These are phyloP conservation scores for Purshia tridentata DNA, from an alignment of 306 rosid species.

Conservation along the genomic window DNA sequence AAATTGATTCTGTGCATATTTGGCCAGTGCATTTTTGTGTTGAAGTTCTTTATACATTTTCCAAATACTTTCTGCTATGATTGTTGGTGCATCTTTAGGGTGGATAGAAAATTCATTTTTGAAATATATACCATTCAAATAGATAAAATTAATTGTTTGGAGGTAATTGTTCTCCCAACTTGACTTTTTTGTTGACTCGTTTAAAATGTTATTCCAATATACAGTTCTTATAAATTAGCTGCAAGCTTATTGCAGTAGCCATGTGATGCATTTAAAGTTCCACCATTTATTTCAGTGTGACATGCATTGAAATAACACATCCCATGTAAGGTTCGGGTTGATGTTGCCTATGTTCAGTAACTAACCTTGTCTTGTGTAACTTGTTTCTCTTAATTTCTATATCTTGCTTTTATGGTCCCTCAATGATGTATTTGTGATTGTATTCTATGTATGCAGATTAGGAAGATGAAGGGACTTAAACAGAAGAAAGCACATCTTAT, in stretches of 20 bases:
- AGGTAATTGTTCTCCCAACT: background rate
- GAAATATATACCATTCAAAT: too few relatives aligned
- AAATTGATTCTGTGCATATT: background rate
- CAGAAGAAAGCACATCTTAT: slow-evolving; percentile 90
- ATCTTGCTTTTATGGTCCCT: too few relatives aligned
- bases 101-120: background rate
- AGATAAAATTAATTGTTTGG: background rate
- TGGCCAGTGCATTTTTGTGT: background rate
- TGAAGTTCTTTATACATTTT: background rate
- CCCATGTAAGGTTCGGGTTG: background rate
- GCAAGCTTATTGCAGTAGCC: background rate
- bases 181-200: background rate
- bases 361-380: background rate
- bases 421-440: background rate
- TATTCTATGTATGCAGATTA: slow-evolving; percentile 40
- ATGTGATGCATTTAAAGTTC: too few relatives aligned
- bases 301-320: background rate
- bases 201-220: background rate
- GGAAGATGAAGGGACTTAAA: slow-evolving; percentile 84
- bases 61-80: too few relatives aligned
- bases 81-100: background rate
- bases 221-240: background rate
- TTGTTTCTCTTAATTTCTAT: too few relatives aligned
- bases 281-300: background rate
- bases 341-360: background rate